phyloP scores from a whole-genome alignment of 1,284 basidiomycete species.

The Rhodotorula sp. region DNA sequence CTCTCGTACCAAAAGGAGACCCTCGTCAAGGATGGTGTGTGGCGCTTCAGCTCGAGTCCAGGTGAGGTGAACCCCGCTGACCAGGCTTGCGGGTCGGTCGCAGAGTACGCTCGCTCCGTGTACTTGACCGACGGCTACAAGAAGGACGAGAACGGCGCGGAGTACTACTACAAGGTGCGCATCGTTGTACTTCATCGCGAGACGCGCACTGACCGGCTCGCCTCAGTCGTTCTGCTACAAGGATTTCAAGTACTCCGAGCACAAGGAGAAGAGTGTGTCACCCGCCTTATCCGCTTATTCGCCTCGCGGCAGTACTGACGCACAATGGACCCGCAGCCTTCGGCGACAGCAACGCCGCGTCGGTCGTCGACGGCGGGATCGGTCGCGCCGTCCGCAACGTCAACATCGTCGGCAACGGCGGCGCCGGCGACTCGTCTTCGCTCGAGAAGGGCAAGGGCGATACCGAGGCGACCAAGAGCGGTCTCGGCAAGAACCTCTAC shows the following conservation, averaged over 20 bases:
- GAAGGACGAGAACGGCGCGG: constrained; percentile 4
- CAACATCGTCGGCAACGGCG: constrained; percentile 3
- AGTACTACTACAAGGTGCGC: constrained; percentile 7
- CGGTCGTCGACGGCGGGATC: constrained; percentile 12
- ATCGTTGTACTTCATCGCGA: no score
- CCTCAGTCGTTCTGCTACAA: constrained; percentile 16
- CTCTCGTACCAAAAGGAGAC: constrained; percentile 1
- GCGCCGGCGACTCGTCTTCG: constrained; percentile 2
- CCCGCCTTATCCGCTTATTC: no score
- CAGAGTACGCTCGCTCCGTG: constrained; percentile 1
- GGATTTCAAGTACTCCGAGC: neutral
- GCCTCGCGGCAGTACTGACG: no score
- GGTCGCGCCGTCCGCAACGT: constrained; percentile 1
- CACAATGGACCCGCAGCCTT: neutral
- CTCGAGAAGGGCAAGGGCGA: no score
- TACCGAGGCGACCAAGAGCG: no score
- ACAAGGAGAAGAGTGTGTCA: neutral
- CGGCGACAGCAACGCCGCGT: constrained; percentile 8
- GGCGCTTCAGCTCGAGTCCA: no score
- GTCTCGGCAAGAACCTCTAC: no score
- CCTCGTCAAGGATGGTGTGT: constrained; percentile 3
- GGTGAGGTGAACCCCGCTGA: neutral
- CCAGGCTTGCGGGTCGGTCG: neutral
- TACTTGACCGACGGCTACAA: constrained; percentile 5
- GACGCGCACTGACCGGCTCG: no score